These are phyloP conservation scores for Diaporthe sp. DNA, from an alignment of 2,329 filamentous ascomycete species.

Conservation along the genomic window DNA sequence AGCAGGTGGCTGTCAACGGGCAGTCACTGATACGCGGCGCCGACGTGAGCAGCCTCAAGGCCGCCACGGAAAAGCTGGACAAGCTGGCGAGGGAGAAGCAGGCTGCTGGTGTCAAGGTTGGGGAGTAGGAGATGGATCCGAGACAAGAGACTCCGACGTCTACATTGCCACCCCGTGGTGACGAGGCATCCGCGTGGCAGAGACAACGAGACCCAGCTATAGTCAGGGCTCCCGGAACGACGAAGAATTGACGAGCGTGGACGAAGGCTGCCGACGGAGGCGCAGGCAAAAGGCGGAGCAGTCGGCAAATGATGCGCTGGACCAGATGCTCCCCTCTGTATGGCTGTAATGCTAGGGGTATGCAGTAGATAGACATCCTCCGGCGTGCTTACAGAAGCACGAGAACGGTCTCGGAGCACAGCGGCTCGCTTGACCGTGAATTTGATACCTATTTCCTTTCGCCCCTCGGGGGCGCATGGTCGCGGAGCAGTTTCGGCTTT, in stretches of 20 bases:
- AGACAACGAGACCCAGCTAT: not conserved
- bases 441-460: not conserved
- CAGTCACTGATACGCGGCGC: conserved; percentile 53
- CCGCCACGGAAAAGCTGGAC: conserved; percentile 53
- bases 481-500: not conserved
- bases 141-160: too few species aligned
- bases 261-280: not conserved
- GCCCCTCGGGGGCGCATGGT: not conserved
- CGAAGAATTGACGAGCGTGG: not conserved
- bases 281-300: not conserved
- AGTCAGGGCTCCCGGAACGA: not conserved
- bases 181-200: not conserved
- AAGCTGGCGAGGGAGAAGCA: conserved; percentile 52
- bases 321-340: too few species aligned
- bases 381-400: too few species aligned
- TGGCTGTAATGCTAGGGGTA: not conserved
- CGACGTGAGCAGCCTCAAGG: conserved; percentile 47
- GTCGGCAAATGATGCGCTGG: not conserved
- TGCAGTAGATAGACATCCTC: not conserved
- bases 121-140: not conserved
- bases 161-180: not conserved
- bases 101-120: conserved; percentile 36
- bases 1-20: conserved; percentile 56
- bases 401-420: not conserved
- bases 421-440: not conserved